Evolutionary conservation across 495 filamentous ascomycete species (phyloP).

Genomic region (Sporormia fimetaria): DNA sequence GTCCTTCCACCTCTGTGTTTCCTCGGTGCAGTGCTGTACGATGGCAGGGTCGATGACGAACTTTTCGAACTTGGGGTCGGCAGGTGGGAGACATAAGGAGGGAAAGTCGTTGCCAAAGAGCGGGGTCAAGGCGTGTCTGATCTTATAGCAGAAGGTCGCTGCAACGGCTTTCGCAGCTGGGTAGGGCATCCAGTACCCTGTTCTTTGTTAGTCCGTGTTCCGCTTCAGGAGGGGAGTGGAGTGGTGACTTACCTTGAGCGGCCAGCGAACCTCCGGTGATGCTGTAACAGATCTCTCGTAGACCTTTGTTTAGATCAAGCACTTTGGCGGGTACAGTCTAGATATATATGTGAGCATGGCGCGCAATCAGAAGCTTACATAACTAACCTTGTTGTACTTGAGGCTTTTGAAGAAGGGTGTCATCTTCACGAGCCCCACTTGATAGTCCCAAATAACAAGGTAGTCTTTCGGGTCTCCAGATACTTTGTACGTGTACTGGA

Average conservation of each 20-base stretch:
- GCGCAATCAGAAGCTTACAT: neutral
- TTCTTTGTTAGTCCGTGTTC: conserved; percentile 16
- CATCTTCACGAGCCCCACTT: conserved; percentile 85
- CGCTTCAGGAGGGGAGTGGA: neutral
- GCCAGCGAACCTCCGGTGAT: conserved; percentile 86
- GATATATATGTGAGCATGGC: conserved; percentile 3
- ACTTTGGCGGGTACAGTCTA: conserved; percentile 79
- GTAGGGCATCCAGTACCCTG: conserved; percentile 97
- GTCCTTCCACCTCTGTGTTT: conserved; percentile 33
- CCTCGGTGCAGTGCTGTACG: conserved; percentile 42
- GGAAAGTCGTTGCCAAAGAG: conserved; percentile 79
- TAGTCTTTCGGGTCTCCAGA: conserved; percentile 56
- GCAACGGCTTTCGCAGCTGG: conserved; percentile 71
- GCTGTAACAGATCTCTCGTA: conserved; percentile 77
- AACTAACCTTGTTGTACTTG: conserved; percentile 67
- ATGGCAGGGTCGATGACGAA: conserved; percentile 59
- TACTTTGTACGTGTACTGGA: conserved; percentile 77
- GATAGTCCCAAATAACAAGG: conserved; percentile 93
- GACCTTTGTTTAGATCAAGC: conserved; percentile 64
- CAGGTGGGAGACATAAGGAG: conserved; percentile 50
- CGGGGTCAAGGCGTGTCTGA: conserved; percentile 73
- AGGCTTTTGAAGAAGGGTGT: conserved; percentile 91
- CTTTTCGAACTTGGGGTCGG: conserved; percentile 44
- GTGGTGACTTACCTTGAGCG: conserved; percentile 61
- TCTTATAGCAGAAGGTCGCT: conserved; percentile 74